Percentiles rank a stretch among this genome's conserved stretches.
Evolutionary conservation across 768 basidiomycete genomes (phyloP).

Genomic region (Lentinula boryana): DNA sequence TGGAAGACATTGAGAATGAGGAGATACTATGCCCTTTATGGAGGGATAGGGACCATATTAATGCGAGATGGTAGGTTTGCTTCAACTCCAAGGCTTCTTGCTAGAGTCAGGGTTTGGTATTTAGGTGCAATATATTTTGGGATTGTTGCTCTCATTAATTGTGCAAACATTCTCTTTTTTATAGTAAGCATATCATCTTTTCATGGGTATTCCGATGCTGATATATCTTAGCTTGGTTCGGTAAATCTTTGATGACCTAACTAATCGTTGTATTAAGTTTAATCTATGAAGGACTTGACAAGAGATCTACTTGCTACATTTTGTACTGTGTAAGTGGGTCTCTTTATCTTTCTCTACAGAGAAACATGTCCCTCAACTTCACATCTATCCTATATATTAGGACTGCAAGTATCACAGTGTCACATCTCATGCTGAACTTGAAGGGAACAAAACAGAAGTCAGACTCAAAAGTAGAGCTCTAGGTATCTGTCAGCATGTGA

Average conservation of each 20-base stretch:
- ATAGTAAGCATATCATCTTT: not conserved
- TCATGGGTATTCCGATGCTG: not conserved
- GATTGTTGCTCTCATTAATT: not conserved
- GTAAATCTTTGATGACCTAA: not conserved
- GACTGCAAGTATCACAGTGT: not conserved
- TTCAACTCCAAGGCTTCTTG: not conserved
- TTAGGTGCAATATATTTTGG: not conserved
- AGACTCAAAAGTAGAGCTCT: no score
- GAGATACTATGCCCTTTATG: not conserved
- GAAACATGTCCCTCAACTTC: not conserved
- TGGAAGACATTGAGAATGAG: not conserved
- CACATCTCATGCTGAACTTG: not conserved
- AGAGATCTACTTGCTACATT: not conserved
- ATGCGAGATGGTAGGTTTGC: not conserved
- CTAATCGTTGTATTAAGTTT: not conserved
- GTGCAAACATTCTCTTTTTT: not conserved
- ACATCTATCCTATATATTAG: not conserved
- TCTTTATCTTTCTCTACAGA: not conserved
- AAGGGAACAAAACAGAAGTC: not conserved
- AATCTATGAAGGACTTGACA: not conserved
- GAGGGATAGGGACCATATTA: not conserved
- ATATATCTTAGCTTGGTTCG: not conserved
- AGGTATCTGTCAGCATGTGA: no score
- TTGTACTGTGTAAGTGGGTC: not conserved
- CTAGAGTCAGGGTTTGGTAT: not conserved